Evolutionary conservation across 352 stramenopile species (phyloP).

Genomic region (Pythium brachiatum): DNA sequence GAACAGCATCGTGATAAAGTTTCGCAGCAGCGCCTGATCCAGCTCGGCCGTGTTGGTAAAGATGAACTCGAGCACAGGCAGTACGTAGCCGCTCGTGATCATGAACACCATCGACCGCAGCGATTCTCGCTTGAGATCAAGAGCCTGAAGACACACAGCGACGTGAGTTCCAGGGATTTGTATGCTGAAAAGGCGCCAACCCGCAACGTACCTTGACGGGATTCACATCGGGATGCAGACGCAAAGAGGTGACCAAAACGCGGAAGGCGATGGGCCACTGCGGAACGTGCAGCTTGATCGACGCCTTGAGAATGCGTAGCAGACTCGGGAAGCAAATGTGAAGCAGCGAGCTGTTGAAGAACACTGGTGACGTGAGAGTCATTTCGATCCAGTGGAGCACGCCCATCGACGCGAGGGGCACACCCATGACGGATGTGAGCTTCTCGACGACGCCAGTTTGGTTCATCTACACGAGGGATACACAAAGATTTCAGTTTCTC

Average conservation of each 20-base stretch:
- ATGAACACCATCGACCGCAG: slow-evolving; percentile 86
- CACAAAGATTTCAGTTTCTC: neutral
- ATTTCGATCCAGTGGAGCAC: slow-evolving; percentile 83
- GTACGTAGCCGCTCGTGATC: slow-evolving; percentile 84
- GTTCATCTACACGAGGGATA: slow-evolving; percentile 59
- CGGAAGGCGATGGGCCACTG: slow-evolving; percentile 85
- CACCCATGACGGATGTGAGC: slow-evolving; percentile 68
- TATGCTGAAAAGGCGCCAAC: no score
- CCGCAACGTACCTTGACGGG: slow-evolving; percentile 59
- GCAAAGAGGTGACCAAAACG: slow-evolving; percentile 73
- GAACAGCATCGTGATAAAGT: slow-evolving; percentile 84
- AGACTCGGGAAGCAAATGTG: slow-evolving; percentile 86
- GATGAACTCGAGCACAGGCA: slow-evolving; percentile 84
- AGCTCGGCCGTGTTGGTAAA: slow-evolving; percentile 75
- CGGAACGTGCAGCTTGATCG: slow-evolving; percentile 69
- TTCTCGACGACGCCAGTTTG: slow-evolving; percentile 81
- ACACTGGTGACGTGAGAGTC: slow-evolving; percentile 64
- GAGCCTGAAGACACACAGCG: slow-evolving; percentile 40
- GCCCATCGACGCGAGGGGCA: slow-evolving; percentile 84
- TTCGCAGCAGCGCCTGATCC: slow-evolving; percentile 79
- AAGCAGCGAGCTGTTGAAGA: slow-evolving; percentile 82
- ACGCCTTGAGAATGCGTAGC: slow-evolving; percentile 71
- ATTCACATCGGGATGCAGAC: slow-evolving; percentile 75
- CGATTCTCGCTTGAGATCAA: slow-evolving; percentile 82
- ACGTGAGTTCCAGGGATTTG: no score